Base-by-base conservation (phyloP, 257 asterid genomes). In the Solanum pinnatisectum region DNA sequence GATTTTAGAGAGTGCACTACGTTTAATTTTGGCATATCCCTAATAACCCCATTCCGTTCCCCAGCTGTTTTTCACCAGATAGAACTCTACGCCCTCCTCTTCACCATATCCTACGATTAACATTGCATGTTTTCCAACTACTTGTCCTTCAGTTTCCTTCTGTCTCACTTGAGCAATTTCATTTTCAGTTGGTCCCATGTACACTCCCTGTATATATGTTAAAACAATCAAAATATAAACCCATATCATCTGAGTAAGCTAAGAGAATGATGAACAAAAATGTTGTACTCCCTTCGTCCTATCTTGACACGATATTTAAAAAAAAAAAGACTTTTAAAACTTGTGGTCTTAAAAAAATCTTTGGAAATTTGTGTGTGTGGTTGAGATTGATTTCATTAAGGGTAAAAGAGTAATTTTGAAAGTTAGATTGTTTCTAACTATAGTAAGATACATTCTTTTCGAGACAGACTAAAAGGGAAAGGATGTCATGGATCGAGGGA, bases 401-500 rank as follows among this genome's bases (percentile, higher is more conserved):
- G 5, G 16, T 44, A 40, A 40, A 4, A 52, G 23, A 52, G 10
- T 35, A 52, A 52, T 18, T 52, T 18, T 18, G 6, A 52, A 52
- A 52, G 4, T 16, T 6, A 52, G 0, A 6, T 18, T 52, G 1
- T 52, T 52, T 52, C 23, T 2, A 0, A 52, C 1, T 52, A 52
- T 18, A 18, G 3, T 52, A 52, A 18, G 63, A 52, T 52, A 52
- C 63, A 52, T 52, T 52, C 4, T 52, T 52, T 52, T 52, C n/a
- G 4, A 52, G 10, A 2, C 1, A 52, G 63, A 52, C 10, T 18
- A 6, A 0, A 52, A 18, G 15, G 1, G 59, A 52, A 52, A 52
- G 4, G 9, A 2, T 18, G n/a, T 0, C 63, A 52, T 52, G 4
- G n/a, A 52, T 18, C 0, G 10, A 1, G 63, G 2, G 63, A 52